A percentile compares a stretch with the other conserved stretches of the same genome.
Conservation (phyloP, 176 grass and related monocot species). For the Tillandsia leiboldiana region DNA sequence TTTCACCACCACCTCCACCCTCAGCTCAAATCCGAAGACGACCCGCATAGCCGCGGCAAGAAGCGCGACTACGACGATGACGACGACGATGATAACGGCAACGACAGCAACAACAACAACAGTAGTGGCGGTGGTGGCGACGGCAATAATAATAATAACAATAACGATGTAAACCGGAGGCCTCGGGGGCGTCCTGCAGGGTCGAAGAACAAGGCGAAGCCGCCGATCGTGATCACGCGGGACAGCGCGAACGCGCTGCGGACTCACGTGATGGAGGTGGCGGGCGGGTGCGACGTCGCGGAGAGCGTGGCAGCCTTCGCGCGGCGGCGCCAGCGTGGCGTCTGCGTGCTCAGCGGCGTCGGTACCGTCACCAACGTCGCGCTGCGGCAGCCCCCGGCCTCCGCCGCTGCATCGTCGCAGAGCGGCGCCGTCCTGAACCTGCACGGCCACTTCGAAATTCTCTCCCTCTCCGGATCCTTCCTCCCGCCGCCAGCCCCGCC, state of each 20-base stretch:
- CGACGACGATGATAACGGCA: not conserved
- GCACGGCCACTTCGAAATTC: slow-evolving; percentile 1
- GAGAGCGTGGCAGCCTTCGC: slow-evolving; percentile 7
- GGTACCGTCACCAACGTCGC: slow-evolving; percentile 1
- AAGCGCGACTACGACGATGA: not conserved
- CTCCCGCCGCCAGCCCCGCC: slow-evolving; percentile 3
- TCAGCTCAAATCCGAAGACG: slow-evolving; percentile 4
- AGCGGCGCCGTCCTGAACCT: not conserved
- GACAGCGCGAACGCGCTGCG: slow-evolving; percentile 9
- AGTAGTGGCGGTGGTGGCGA: not conserved
- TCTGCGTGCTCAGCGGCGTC: slow-evolving; percentile 8
- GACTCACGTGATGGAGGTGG: slow-evolving; percentile 8
- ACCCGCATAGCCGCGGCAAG: not conserved
- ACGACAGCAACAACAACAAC: not conserved
- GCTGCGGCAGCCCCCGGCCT: not conserved
- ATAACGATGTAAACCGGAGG: not conserved
- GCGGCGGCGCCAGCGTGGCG: not conserved
- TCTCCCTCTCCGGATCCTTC: slow-evolving; percentile 4
- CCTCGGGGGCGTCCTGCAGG: not conserved
- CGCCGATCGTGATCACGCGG: not conserved
- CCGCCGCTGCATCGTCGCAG: not conserved
- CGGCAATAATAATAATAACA: not conserved
- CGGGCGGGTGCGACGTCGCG: slow-evolving; percentile 2
- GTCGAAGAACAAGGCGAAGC: slow-evolving; percentile 7
- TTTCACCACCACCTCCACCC: slow-evolving; percentile 2